Conservation (phyloP, 371 early-diverging fungal genomes). For the Chytridium lagenaria region DNA sequence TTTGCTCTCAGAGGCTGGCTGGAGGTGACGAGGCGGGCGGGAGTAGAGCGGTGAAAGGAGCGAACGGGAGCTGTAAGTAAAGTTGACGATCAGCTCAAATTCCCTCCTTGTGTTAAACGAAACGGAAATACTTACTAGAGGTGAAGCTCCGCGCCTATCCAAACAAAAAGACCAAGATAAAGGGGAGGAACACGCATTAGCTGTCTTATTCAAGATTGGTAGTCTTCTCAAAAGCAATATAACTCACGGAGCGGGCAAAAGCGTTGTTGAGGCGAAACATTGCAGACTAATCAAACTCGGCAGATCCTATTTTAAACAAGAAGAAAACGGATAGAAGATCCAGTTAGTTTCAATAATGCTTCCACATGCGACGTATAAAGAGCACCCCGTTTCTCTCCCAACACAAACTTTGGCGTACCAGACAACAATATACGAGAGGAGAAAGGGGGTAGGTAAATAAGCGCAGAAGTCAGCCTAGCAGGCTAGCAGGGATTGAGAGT, state of each 20-base stretch:
- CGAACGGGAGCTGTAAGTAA: slow-evolving; percentile 1
- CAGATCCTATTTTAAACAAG: too few relatives aligned
- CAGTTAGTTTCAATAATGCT: too few relatives aligned
- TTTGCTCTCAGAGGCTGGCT: slow-evolving; percentile 44
- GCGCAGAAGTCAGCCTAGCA: too few relatives aligned
- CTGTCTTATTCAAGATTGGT: not conserved
- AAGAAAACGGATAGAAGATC: too few relatives aligned
- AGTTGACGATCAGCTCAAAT: not conserved
- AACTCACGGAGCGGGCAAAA: slow-evolving; percentile 7
- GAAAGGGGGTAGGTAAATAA: too few relatives aligned
- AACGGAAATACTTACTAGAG: not conserved
- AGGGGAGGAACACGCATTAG: not conserved
- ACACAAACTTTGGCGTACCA: too few relatives aligned
- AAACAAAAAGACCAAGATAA: not conserved
- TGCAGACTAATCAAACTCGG: not conserved
- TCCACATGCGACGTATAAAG: too few relatives aligned
- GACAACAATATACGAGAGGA: too few relatives aligned
- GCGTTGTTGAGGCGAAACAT: slow-evolving; percentile 15
- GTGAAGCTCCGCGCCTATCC: slow-evolving; percentile 13
- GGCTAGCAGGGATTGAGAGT: too few relatives aligned
- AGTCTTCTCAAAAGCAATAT: not conserved
- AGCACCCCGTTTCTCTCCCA: too few relatives aligned
- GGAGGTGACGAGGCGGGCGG: slow-evolving; percentile 27
- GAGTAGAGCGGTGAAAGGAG: slow-evolving; percentile 30
- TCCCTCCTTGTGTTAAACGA: not conserved